Percentiles rank a stretch among this genome's conserved stretches.
Evolutionary conservation across 2,329 filamentous ascomycete species (phyloP).

Genomic region (Thermochaetoides dissita): DNA sequence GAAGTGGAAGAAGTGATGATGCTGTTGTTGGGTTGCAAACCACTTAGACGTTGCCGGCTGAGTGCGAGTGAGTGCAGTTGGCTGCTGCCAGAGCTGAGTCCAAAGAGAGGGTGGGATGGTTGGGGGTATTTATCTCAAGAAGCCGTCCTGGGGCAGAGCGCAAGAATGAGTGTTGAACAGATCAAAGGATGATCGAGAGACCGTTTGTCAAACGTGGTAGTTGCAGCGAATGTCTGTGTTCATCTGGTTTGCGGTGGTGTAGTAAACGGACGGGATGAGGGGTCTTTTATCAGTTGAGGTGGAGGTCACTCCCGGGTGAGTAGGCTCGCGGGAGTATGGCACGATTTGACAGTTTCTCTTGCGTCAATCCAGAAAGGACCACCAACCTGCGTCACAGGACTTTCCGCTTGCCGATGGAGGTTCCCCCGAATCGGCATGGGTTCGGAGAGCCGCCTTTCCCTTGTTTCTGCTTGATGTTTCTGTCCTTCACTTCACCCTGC

Average conservation of each 20-base stretch:
- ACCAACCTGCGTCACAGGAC: conserved; percentile 8
- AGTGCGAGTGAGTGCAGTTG: background rate
- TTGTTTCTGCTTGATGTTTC: conserved; percentile 3
- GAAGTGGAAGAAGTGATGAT: background rate
- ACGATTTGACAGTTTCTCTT: conserved; percentile 4
- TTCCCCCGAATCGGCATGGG: conserved; percentile 10
- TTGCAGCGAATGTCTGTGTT: conserved; percentile 11
- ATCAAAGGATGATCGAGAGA: conserved; percentile 2
- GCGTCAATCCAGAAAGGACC: conserved; percentile 9
- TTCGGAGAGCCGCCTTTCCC: conserved; percentile 4
- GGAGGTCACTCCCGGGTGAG: conserved; percentile 5
- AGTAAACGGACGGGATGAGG: conserved; percentile 11
- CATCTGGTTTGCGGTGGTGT: conserved; percentile 12
- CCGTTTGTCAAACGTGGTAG: conserved; percentile 16
- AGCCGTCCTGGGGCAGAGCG: background rate
- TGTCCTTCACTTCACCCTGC: conserved; percentile 1
- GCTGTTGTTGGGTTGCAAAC: background rate
- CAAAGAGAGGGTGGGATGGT: conserved; percentile 3
- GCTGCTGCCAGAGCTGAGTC: conserved; percentile 6
- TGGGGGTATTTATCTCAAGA: conserved; percentile 5
- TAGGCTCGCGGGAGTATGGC: conserved; percentile 6
- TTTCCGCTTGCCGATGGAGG: conserved; percentile 12
- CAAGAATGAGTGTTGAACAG: conserved; percentile 4
- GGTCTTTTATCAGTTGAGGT: conserved; percentile 11
- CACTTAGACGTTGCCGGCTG: background rate